Evolutionary conservation across 345 rosid genomes (phyloP), one percentile per base, ranked within the genome.

Genomic region (Ceriops zippeliana): DNA sequence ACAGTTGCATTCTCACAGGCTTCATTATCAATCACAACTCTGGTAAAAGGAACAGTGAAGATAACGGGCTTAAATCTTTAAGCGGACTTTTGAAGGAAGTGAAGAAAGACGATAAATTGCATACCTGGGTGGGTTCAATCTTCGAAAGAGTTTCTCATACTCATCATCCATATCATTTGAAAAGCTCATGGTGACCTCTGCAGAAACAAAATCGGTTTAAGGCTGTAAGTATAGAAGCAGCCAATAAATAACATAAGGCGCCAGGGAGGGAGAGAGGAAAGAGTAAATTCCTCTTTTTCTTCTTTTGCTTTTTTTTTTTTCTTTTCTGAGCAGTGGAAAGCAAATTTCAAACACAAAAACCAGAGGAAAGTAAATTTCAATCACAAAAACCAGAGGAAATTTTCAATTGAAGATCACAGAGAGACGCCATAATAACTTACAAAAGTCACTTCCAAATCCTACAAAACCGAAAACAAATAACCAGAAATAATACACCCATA

Each of bases 1-100:
- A 93, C 92, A 34, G 98, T 90, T 38, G 97, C 98, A 56, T 81
- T 86, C 77, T 90, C 86, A 85, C 91, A 93, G 67, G 91, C 51
- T 65, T 89, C 95, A 74, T 90, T 93, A 78, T 91, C 97, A 87
- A 93, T 93, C 79, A 84, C 97, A 81, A 93, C 98, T 86, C 98
- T 93, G 85, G 57, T 21, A 56, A 24, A 9, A 9, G 7, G 17
- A 58, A 64, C 61, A 51, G 7, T 73, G 46, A 28, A 3, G 49
- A 8, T 6, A 51, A 58, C 26, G 22, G 7, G 59, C 28, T 24
- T 21, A 24, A 56, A 24, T 30, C 73, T 37, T 69, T 46, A 67
- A 10, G 31, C 59, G 4, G 17, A 4, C 21, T 71, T 46, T 58
- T 47, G 62, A 9, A 67, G 42, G 30, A 49, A 72, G 26, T 17